Conservation (phyloP, 2,329 filamentous ascomycete genomes). For the Botrytis tulipae region DNA sequence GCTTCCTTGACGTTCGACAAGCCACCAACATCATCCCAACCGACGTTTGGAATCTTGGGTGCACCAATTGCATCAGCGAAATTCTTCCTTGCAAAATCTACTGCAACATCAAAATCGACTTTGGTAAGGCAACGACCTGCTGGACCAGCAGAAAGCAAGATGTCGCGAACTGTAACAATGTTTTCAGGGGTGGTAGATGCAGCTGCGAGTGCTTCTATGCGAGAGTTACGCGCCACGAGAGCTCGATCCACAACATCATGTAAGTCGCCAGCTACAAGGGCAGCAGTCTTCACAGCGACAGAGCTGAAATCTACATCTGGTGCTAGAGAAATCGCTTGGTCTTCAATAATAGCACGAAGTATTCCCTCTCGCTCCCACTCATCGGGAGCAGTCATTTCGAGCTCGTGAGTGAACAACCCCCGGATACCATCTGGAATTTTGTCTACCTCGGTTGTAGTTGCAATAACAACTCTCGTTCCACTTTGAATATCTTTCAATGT, state of each 20-base stretch:
- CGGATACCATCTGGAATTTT: constrained; percentile 89
- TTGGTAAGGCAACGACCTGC: constrained; percentile 75
- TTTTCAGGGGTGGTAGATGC: constrained; percentile 44
- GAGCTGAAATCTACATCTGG: constrained; percentile 79
- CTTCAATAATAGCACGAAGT: constrained; percentile 72
- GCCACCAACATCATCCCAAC: constrained; percentile 94
- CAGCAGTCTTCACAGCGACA: constrained; percentile 92
- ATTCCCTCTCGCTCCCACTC: constrained; percentile 90
- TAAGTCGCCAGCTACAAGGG: constrained; percentile 88
- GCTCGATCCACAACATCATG: constrained; percentile 93
- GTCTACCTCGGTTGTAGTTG: constrained; percentile 92
- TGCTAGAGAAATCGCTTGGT: constrained; percentile 73
- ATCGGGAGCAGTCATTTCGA: constrained; percentile 90
- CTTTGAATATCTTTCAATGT: constrained; percentile 80
- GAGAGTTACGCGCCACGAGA: constrained; percentile 69
- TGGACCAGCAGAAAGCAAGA: constrained; percentile 84
- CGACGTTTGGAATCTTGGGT: constrained; percentile 95
- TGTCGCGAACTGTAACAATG: constrained; percentile 68
- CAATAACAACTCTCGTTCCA: constrained; percentile 80
- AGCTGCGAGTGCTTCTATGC: constrained; percentile 70
- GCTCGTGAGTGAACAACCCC: constrained; percentile 89
- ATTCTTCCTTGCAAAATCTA: constrained; percentile 94
- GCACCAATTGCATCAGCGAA: constrained; percentile 97
- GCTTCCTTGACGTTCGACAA: constrained; percentile 93
- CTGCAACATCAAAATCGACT: constrained; percentile 84